These are phyloP conservation scores for Magnolia officinalis DNA, from an alignment of 164 flowering plant genomes.

Conservation along the genomic window DNA sequence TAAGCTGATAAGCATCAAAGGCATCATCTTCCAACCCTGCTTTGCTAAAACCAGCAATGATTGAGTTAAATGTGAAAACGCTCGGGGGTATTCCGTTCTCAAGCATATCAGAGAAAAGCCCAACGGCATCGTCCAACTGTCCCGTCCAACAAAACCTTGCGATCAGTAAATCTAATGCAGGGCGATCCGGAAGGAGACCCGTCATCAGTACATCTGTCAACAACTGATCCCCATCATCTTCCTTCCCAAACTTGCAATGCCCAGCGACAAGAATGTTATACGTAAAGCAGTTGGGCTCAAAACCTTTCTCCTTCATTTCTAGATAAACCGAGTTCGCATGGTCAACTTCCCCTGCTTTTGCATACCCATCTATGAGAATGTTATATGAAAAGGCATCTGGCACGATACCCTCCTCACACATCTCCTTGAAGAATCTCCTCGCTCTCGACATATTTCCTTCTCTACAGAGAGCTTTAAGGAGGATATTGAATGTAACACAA, in stretches of 20 bases:
- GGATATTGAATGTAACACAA: slow-evolving; percentile 48
- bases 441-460: slow-evolving; percentile 75
- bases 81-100: slow-evolving; percentile 67
- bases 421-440: slow-evolving; percentile 44
- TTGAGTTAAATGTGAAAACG: slow-evolving; percentile 67
- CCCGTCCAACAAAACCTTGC: slow-evolving; percentile 79
- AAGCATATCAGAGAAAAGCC: slow-evolving; percentile 46
- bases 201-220: slow-evolving; percentile 41
- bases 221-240: slow-evolving; percentile 50
- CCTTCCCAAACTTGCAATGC: slow-evolving; percentile 54
- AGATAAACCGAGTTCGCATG: slow-evolving; percentile 51
- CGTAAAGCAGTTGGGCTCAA: slow-evolving; percentile 68
- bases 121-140: slow-evolving; percentile 59
- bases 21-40: slow-evolving; percentile 61
- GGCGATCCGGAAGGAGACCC: slow-evolving; percentile 34
- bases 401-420: slow-evolving; percentile 38
- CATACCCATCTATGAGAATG: slow-evolving; percentile 70
- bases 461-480: slow-evolving; percentile 67
- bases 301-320: slow-evolving; percentile 61
- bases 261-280: slow-evolving; percentile 69
- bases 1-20: slow-evolving; percentile 46
- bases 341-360: slow-evolving; percentile 65
- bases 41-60: slow-evolving; percentile 71
- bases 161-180: slow-evolving; percentile 46
- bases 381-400: slow-evolving; percentile 56